These are phyloP conservation scores for Trichocladium uniseriatum DNA, from an alignment of 495 filamentous ascomycete genomes.

Conservation along the genomic window DNA sequence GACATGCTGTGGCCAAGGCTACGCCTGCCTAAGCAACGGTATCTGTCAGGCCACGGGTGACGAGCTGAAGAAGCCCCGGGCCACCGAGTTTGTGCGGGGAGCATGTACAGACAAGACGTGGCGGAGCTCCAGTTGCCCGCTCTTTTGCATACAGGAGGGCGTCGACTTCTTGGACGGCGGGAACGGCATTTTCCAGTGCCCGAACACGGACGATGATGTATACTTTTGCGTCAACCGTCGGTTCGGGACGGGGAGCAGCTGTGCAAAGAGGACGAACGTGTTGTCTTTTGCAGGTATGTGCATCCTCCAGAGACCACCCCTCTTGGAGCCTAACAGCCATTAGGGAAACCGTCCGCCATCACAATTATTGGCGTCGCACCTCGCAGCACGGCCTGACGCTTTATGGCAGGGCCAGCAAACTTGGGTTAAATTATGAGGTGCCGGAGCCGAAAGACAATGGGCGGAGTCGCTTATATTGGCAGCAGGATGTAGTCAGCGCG, in stretches of 20 bases:
- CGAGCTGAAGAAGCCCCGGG: conserved; percentile 7
- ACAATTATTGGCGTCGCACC: too few relatives aligned
- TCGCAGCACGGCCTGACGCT: too few relatives aligned
- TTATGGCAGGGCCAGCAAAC: too few relatives aligned
- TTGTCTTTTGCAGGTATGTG: conserved; percentile 9
- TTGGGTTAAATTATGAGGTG: too few relatives aligned
- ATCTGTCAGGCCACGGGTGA: conserved; percentile 14
- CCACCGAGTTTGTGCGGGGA: conserved; percentile 10
- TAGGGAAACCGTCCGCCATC: too few relatives aligned
- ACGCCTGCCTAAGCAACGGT: conserved; percentile 14
- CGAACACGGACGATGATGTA: conserved; percentile 1
- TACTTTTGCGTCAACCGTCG: conserved; percentile 16
- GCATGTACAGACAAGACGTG: conserved; percentile 21
- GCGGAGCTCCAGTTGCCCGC: conserved; percentile 15
- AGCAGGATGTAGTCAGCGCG: too few relatives aligned
- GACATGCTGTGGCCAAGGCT: conserved; percentile 19
- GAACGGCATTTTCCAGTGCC: conserved; percentile 12
- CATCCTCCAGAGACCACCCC: too few relatives aligned
- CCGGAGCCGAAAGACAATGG: too few relatives aligned
- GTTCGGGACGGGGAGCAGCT: background rate
- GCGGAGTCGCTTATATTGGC: too few relatives aligned
- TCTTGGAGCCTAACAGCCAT: too few relatives aligned
- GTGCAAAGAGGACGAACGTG: background rate
- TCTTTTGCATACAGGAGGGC: conserved; percentile 12
- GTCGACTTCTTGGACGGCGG: conserved; percentile 13